Base-by-base conservation (phyloP, 495 filamentous ascomycete genomes). In the Penicillium odoratum region DNA sequence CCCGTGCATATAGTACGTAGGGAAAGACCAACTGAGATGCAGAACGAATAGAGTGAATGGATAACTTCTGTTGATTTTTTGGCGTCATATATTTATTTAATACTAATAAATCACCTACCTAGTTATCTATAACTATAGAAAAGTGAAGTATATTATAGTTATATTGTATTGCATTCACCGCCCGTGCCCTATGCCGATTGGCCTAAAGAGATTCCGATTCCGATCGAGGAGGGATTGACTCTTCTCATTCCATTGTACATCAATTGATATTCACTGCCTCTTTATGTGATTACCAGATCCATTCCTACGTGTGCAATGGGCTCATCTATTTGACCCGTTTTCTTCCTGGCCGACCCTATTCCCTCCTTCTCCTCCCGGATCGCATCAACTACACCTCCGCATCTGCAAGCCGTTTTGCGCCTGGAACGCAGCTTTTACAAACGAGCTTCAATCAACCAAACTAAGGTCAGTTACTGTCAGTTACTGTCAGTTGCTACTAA, bases 261-360 rank as follows among this genome's bases (percentile, higher is more conserved):
- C 60, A 54, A 63, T 63, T 63, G 60, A 56, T 40, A 46, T 43
- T 44, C 45, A 50, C 8, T 56, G 48, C 34, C 47, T 34, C 28
- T 15, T 5, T 33, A 25, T 53, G 54, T 53, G 44, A 28, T 54
- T 51, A 48, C 42, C 33, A 51, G 30, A 38, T 34, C 33, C 26
- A 29, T 50, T 53, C 43, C 28, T 21, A 16, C 33, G 46, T 58
- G 44, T 58, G 58, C 62, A 58, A 65, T 65, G 62, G 58, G 56
- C 53, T 7, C 30, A 50, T 56, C 30, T 47, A 7, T 53, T 5
- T 65, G 43, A 59, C 55, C 52, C 40, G 52, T 51, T 54, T 36
- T 61, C 59, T 50, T 50, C 42, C 31, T 61, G 57, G 54, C 55
- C 55, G 58, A 55, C 52, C 58, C 51, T 52, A 33, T 56, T 53